Percentiles rank a stretch among this genome's conserved stretches.
phyloP scores from a whole-genome alignment of 164 flowering plant genomes.

The Kingdonia uniflora region DNA sequence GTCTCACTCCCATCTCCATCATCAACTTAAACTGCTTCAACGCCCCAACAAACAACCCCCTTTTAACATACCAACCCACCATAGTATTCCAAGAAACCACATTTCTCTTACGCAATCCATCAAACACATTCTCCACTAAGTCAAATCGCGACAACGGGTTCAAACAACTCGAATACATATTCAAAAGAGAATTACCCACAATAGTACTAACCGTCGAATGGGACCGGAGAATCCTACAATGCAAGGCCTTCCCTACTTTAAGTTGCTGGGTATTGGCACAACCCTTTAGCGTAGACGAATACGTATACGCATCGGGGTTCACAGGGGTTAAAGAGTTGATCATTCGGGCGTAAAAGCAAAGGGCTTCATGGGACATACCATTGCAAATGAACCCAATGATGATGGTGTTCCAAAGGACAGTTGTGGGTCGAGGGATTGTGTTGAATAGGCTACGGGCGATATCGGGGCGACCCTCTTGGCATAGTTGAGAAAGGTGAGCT shows the following conservation, averaged over 20 bases:
- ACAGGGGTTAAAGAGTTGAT: conserved; percentile 11
- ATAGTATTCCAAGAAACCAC: conserved; percentile 77
- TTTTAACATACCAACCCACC: conserved; percentile 66
- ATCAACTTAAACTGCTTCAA: conserved; percentile 43
- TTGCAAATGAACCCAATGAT: conserved; percentile 84
- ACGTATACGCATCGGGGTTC: conserved; percentile 59
- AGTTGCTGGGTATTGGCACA: conserved; percentile 50
- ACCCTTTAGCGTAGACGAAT: conserved; percentile 78
- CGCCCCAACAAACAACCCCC: conserved; percentile 34
- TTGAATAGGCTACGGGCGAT: conserved; percentile 75
- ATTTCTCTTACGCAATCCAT: conserved; percentile 52
- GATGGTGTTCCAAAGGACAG: conserved; percentile 82
- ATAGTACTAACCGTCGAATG: conserved; percentile 38
- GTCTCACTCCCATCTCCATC: conserved; percentile 48
- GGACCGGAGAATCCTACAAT: conserved; percentile 57
- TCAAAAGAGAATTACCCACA: conserved; percentile 70
- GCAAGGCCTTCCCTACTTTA: conserved; percentile 58
- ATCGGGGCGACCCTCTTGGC: conserved; percentile 58
- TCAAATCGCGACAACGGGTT: conserved; percentile 17
- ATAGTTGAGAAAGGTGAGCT: conserved; percentile 60
- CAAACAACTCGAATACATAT: conserved; percentile 62
- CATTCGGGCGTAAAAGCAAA: conserved; percentile 51
- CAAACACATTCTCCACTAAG: conserved; percentile 48
- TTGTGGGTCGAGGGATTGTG: conserved; percentile 55
- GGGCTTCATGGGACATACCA: conserved; percentile 60